These are phyloP conservation scores for Emiliania huxleyi DNA, from an alignment of 78 protist species.

Conservation along the genomic window DNA sequence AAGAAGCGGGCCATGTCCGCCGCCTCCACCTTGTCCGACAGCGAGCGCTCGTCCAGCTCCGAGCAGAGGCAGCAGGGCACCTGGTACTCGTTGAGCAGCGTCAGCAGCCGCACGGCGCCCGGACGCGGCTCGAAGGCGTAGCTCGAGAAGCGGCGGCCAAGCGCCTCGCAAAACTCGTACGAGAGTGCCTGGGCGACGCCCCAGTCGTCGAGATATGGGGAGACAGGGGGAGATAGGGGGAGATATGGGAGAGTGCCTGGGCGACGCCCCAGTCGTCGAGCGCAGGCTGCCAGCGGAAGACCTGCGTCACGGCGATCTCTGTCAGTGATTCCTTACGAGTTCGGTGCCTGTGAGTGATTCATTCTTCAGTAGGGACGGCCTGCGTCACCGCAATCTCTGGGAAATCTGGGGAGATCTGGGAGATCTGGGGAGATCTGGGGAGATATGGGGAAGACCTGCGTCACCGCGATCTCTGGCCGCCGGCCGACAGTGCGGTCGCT, in stretches of 20 bases:
- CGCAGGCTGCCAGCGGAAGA: neutral
- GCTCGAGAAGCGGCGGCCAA: neutral
- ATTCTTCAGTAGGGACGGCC: no score
- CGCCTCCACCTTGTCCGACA: neutral
- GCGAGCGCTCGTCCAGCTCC: neutral
- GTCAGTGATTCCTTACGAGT: no score
- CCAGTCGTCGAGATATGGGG: slow-evolving; percentile 19
- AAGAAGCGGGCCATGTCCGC: neutral
- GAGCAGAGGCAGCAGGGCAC: slow-evolving; percentile 15
- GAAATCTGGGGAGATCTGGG: no score
- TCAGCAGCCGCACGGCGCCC: neutral
- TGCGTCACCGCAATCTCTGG: no score
- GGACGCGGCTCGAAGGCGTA: neutral
- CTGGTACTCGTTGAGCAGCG: neutral
- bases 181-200: neutral
- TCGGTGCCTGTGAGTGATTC: no score
- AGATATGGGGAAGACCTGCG: no score
- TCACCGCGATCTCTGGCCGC: neutral
- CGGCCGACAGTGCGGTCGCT: neutral
- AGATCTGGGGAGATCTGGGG: no score
- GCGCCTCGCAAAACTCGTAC: neutral
- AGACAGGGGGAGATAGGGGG: no score
- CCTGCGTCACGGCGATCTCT: no score
- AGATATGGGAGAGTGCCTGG: no score
- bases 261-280: neutral